Percentiles rank a stretch among this genome's conserved stretches.
These are phyloP conservation scores for Penicillium hesseltinei DNA, from an alignment of 2,329 filamentous ascomycete species.

Conservation along the genomic window DNA sequence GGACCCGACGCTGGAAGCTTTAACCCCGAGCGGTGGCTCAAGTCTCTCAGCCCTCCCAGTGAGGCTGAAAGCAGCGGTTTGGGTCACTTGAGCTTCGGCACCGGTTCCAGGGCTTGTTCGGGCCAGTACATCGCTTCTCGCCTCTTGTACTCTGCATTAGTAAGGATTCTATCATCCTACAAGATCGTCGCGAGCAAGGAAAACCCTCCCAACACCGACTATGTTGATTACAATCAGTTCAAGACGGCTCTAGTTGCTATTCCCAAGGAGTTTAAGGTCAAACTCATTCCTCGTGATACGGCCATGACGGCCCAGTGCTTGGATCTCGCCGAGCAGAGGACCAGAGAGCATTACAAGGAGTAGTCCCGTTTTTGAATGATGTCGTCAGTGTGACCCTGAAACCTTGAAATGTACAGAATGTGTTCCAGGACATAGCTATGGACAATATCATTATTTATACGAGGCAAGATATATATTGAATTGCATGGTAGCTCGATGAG, in stretches of 20 bases:
- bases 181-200: constrained; percentile 51
- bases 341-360: constrained; percentile 51
- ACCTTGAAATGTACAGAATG: not conserved
- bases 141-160: constrained; percentile 55
- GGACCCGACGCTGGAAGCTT: constrained; percentile 55
- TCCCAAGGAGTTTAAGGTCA: constrained; percentile 58
- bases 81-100: constrained; percentile 57
- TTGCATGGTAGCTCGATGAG: not conserved
- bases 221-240: constrained; percentile 61
- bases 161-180: constrained; percentile 55
- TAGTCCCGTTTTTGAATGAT: constrained; percentile 2
- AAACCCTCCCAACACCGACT: constrained; percentile 59
- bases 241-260: constrained; percentile 61
- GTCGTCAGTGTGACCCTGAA: no score
- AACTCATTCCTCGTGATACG: constrained; percentile 53
- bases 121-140: constrained; percentile 58
- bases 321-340: constrained; percentile 45
- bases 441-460: not conserved
- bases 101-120: constrained; percentile 58
- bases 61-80: constrained; percentile 50
- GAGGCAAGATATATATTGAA: not conserved
- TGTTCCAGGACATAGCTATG: no score
- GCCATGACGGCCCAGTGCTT: constrained; percentile 43
- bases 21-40: constrained; percentile 64
- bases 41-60: constrained; percentile 37